Conservation (phyloP, 768 basidiomycete species). For the Strobilomyces dryophilus region DNA sequence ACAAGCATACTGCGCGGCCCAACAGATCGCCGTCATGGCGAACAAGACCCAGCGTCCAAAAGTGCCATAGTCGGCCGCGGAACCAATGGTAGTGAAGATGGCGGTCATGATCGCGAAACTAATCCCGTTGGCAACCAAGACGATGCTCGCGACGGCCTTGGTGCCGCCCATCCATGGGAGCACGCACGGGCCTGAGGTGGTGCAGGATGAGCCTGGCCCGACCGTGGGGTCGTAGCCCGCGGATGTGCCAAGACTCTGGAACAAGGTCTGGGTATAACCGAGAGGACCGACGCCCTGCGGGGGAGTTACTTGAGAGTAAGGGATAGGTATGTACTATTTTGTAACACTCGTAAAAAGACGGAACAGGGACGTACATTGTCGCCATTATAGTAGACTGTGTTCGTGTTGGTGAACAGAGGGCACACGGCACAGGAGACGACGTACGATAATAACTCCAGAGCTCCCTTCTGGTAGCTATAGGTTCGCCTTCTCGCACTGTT, state of each 20-base stretch:
- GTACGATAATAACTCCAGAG: slow-evolving; percentile 78
- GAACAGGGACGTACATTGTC: slow-evolving; percentile 51
- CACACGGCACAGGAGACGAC: background rate
- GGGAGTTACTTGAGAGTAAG: background rate
- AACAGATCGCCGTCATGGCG: slow-evolving; percentile 66
- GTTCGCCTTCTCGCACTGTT: slow-evolving; percentile 48
- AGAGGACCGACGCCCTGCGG: slow-evolving; percentile 63
- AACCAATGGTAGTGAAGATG: slow-evolving; percentile 76
- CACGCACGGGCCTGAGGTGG: slow-evolving; percentile 69
- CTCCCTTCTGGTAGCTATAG: slow-evolving; percentile 66
- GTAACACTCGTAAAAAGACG: background rate
- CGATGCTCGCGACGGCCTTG: slow-evolving; percentile 69
- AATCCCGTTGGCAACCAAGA: slow-evolving; percentile 73
- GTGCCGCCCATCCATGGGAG: slow-evolving; percentile 73
- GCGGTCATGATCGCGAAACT: slow-evolving; percentile 78
- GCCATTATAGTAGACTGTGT: slow-evolving; percentile 74
- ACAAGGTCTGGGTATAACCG: slow-evolving; percentile 67
- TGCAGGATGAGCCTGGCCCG: slow-evolving; percentile 70
- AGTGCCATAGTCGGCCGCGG: slow-evolving; percentile 32
- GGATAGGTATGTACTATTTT: background rate
- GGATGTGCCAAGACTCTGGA: slow-evolving; percentile 64
- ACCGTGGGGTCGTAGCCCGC: slow-evolving; percentile 72
- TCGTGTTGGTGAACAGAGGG: background rate
- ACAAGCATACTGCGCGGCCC: slow-evolving; percentile 76
- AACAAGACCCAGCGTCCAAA: slow-evolving; percentile 84